Base-by-base conservation (phyloP, 441 rosid species). In the Eutrema salsugineum region DNA sequence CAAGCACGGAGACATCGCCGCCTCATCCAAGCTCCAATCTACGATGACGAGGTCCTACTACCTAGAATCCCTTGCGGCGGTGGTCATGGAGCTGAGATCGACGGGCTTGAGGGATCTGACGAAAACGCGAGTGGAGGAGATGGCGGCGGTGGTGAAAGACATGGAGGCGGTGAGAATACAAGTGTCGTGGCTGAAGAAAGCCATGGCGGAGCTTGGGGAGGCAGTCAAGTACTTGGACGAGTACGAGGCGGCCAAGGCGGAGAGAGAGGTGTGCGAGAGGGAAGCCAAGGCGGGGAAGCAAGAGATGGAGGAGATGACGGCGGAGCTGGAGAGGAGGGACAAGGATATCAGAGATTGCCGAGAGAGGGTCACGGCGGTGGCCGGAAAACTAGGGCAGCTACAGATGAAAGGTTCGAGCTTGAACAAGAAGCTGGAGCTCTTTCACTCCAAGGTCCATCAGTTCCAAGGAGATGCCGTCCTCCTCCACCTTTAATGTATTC, bases 211-310 rank as follows among this genome's bases (percentile, higher is more conserved):
- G 74, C 43, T 70, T 2, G 59, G 10, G 60, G 84, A 84, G 71
- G 87, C 73, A 4, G 39, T 83, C 28, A 85, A 87, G 73, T 78
- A 80, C 33, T 56, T 46, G 0, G 71, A 67, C 6, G 20, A 70
- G 60, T 60, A 70, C 60, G 50, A 70, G 6, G 30, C 49, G 50
- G 43, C 30, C 33, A 70, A 60, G 48, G 30, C 11, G 42, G 67
- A 70, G 60, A 70, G 66, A 15, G 67, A 59, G 60, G 60, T 0
- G 19, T 70, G 67, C 50, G 74, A 70, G 59, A 70, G 48, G 16
- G 67, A 59, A 1, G 3, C 49, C 3, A 15, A 38, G 60, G 50
- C 11, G 12, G 40, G 59, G 51, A 59, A 60, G 5, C 50, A 24
- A 33, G 60, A 59, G 50, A 70, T 70, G 74, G 67, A 59, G 48